Conservation (phyloP, 176 grass and related monocot species). For the Cenchrus purpureus region DNA sequence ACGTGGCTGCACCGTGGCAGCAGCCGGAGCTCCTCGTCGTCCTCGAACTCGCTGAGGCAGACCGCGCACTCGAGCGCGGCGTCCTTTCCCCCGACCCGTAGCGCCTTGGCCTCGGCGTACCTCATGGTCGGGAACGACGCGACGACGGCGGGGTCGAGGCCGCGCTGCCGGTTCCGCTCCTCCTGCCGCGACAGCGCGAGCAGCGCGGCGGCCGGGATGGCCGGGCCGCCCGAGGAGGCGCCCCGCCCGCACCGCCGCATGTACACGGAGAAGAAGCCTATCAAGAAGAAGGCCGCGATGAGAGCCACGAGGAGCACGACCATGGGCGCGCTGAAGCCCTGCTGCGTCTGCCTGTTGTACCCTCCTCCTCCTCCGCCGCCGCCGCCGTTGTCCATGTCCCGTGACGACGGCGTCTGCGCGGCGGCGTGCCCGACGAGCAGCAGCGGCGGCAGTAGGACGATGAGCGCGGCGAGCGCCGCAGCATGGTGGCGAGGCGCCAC, state of each 20-base stretch:
- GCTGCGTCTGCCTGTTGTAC: not conserved
- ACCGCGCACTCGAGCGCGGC: constrained; percentile 69
- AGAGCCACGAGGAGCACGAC: constrained; percentile 69
- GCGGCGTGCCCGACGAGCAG: not conserved
- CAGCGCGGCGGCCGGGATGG: constrained; percentile 50
- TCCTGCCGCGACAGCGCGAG: constrained; percentile 39
- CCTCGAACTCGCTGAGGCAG: constrained; percentile 83
- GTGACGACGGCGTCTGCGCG: constrained; percentile 27
- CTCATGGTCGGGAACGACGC: constrained; percentile 72
- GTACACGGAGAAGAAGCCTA: constrained; percentile 79
- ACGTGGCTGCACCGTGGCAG: constrained; percentile 77
- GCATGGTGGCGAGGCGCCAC: constrained; percentile 24
- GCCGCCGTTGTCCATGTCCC: constrained; percentile 14
- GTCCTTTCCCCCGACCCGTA: constrained; percentile 46
- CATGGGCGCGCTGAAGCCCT: constrained; percentile 68
- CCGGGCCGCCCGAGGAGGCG: not conserved
- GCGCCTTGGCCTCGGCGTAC: constrained; percentile 69
- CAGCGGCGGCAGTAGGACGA: not conserved
- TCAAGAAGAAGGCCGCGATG: constrained; percentile 65
- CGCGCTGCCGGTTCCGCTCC: constrained; percentile 39
- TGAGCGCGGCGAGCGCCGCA: not conserved
- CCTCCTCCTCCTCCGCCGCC: not conserved
- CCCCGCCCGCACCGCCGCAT: constrained; percentile 62
- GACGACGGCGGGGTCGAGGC: constrained; percentile 65
- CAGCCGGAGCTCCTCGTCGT: constrained; percentile 66